phyloP scores from a whole-genome alignment of 352 stramenopile species.

The Elongisporangium undulatum region DNA sequence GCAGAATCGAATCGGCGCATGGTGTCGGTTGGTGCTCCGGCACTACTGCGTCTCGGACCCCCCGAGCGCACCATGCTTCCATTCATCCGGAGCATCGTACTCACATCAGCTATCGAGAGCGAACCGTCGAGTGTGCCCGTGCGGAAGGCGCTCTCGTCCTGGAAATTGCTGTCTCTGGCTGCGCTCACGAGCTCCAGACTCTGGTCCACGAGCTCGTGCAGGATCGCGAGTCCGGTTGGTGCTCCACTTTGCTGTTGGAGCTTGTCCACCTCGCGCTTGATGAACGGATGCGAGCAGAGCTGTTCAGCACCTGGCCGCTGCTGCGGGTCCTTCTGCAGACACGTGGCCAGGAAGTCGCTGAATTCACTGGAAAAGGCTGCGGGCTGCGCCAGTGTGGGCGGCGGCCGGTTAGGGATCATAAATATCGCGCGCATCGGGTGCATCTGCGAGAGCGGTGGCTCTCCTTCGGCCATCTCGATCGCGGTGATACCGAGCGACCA shows the following conservation, averaged over 20 bases:
- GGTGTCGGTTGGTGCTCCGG: slow-evolving; percentile 12
- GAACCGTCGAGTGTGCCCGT: slow-evolving; percentile 55
- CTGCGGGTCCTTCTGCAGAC: slow-evolving; percentile 62
- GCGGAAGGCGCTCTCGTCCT: slow-evolving; percentile 57
- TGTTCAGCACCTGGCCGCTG: slow-evolving; percentile 41
- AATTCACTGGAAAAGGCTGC: slow-evolving; percentile 43
- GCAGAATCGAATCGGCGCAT: slow-evolving; percentile 27
- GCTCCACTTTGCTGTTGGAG: slow-evolving; percentile 21
- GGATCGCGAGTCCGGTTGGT: slow-evolving; percentile 34
- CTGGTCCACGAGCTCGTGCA: slow-evolving; percentile 70
- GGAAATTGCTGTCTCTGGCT: slow-evolving; percentile 32
- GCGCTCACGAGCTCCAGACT: slow-evolving; percentile 61
- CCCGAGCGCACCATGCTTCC: slow-evolving; percentile 16
- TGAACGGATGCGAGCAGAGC: slow-evolving; percentile 55
- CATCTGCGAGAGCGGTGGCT: slow-evolving; percentile 79
- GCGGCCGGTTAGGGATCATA: slow-evolving; percentile 63
- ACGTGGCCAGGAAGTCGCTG: slow-evolving; percentile 51
- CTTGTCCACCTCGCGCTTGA: slow-evolving; percentile 50
- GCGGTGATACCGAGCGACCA: slow-evolving; percentile 88
- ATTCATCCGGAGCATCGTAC: slow-evolving; percentile 48
- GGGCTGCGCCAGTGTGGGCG: slow-evolving; percentile 43
- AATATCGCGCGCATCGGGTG: slow-evolving; percentile 87
- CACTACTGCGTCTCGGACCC: slow-evolving; percentile 11
- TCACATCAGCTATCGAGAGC: slow-evolving; percentile 56
- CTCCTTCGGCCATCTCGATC: slow-evolving; percentile 86